Conservation (phyloP, 2,329 filamentous ascomycete genomes). For the Penicillium thymicola region DNA sequence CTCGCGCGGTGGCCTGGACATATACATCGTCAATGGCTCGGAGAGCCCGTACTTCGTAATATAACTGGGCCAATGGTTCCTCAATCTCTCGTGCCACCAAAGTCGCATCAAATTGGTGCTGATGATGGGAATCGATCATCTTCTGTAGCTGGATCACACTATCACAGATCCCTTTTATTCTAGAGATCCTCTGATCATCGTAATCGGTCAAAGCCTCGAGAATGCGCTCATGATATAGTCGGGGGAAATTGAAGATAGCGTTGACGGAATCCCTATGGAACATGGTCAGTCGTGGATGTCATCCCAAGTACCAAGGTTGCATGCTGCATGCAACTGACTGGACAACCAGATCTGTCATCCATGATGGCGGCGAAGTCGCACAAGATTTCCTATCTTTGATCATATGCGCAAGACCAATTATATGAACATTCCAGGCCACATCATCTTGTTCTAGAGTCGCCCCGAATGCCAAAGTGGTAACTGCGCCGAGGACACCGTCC, state of each 20-base stretch:
- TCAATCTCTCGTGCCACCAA: slow-evolving; percentile 2
- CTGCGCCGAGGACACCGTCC: slow-evolving; percentile 23
- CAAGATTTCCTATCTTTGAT: background rate
- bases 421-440: slow-evolving; percentile 19
- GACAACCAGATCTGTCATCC: background rate
- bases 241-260: background rate
- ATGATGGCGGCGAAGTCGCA: background rate
- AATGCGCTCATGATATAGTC: slow-evolving; percentile 1
- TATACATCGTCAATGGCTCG: background rate
- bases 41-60: background rate
- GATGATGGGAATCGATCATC: slow-evolving; percentile 1
- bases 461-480: slow-evolving; percentile 25
- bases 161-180: background rate
- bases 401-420: slow-evolving; percentile 17
- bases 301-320: background rate
- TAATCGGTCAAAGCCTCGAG: background rate
- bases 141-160: slow-evolving; percentile 1
- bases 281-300: background rate
- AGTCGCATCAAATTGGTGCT: background rate
- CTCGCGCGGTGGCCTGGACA: background rate
- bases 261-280: slow-evolving; percentile 1
- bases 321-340: background rate
- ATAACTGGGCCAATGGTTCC: background rate
- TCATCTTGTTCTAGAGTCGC: slow-evolving; percentile 18
- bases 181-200: background rate